A percentile compares a stretch with the other conserved stretches of the same genome.
Evolutionary conservation across 495 filamentous ascomycete genomes (phyloP).

Genomic region (Penicillium steckii): DNA sequence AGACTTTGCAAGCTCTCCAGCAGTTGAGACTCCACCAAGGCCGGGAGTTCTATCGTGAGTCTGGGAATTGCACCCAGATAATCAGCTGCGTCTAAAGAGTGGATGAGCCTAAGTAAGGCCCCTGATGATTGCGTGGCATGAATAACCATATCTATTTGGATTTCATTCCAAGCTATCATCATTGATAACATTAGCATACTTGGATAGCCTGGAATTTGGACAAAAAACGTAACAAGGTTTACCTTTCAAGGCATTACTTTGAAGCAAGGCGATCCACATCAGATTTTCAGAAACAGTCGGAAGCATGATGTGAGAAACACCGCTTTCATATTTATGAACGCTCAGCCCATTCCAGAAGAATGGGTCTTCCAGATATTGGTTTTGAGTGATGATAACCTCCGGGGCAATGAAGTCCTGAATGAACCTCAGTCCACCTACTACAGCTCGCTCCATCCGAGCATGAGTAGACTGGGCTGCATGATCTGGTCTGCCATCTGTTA

Average conservation of each 20-base stretch:
- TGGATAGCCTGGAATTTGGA: neutral
- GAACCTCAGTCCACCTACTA: slow-evolving; percentile 40
- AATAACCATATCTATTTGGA: slow-evolving; percentile 73
- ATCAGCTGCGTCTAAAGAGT: slow-evolving; percentile 70
- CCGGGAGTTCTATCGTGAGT: slow-evolving; percentile 78
- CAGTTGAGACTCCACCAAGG: slow-evolving; percentile 59
- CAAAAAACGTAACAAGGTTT: slow-evolving; percentile 3
- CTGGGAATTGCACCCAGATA: slow-evolving; percentile 66
- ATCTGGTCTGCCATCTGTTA: slow-evolving; percentile 50
- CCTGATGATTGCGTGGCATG: slow-evolving; percentile 69
- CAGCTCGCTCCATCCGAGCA: slow-evolving; percentile 49
- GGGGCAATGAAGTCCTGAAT: slow-evolving; percentile 48
- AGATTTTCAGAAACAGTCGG: slow-evolving; percentile 60
- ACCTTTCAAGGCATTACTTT: slow-evolving; percentile 68
- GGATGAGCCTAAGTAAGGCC: slow-evolving; percentile 68
- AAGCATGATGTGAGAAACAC: slow-evolving; percentile 63
- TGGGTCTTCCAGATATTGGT: slow-evolving; percentile 37
- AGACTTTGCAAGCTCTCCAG: slow-evolving; percentile 59
- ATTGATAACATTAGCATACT: neutral
- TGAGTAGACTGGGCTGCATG: slow-evolving; percentile 46
- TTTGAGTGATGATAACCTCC: slow-evolving; percentile 51
- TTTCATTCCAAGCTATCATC: slow-evolving; percentile 66
- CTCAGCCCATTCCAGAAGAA: slow-evolving; percentile 57
- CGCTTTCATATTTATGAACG: slow-evolving; percentile 38
- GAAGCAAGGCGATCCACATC: slow-evolving; percentile 74